phyloP scores from a whole-genome alignment of 2,329 filamentous ascomycete species.

The Claviceps humidiphila region DNA sequence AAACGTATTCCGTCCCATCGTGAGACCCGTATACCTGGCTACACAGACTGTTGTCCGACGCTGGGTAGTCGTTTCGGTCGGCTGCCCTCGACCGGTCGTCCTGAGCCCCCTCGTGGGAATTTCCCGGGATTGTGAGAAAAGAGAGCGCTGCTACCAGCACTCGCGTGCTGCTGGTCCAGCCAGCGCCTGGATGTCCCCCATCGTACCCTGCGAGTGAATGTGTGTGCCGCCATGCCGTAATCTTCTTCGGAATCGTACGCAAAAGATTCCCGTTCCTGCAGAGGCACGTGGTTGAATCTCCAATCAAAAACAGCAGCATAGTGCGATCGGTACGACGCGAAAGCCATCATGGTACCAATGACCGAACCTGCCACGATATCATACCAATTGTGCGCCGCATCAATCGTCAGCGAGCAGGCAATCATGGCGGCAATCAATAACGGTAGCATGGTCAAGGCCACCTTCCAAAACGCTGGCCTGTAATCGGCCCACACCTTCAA shows the following conservation, averaged over 20 bases:
- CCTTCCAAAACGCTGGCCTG: slow-evolving; percentile 54
- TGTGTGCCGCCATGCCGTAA: slow-evolving; percentile 10
- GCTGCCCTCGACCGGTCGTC: background rate
- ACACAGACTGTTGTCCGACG: background rate
- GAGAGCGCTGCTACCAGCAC: background rate
- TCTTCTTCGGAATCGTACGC: slow-evolving; percentile 8
- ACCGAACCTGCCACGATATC: slow-evolving; percentile 50
- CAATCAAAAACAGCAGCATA: slow-evolving; percentile 60
- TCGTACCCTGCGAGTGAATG: slow-evolving; percentile 13
- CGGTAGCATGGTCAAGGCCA: slow-evolving; percentile 43
- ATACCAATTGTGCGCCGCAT: slow-evolving; percentile 57
- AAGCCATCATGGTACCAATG: slow-evolving; percentile 50
- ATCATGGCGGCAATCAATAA: slow-evolving; percentile 47
- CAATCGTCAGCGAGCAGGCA: slow-evolving; percentile 47
- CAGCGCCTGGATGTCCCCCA: slow-evolving; percentile 14
- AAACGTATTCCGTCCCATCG: too few species aligned
- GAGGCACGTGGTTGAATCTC: slow-evolving; percentile 53
- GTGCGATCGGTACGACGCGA: slow-evolving; percentile 50
- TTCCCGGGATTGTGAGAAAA: background rate
- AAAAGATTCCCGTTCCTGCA: slow-evolving; percentile 23
- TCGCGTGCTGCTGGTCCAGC: background rate
- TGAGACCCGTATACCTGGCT: background rate
- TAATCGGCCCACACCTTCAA: slow-evolving; percentile 57
- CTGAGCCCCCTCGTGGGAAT: background rate
- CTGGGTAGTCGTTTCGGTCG: background rate